Evolutionary conservation across 2,329 filamentous ascomycete species (phyloP).

Genomic region (Colletotrichum noveboracense): DNA sequence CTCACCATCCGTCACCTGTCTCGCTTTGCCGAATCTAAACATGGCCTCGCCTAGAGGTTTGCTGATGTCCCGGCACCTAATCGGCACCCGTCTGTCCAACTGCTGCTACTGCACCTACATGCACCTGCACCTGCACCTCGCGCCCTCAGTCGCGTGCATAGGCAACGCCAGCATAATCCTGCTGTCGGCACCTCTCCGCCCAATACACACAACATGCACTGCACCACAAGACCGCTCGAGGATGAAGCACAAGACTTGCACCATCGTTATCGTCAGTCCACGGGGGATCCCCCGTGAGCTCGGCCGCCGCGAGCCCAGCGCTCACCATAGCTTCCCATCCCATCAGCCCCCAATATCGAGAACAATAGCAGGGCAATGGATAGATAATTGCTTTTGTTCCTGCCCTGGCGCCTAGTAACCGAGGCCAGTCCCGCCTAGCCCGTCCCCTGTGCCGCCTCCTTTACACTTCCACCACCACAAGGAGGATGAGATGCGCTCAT

Average conservation of each 20-base stretch:
- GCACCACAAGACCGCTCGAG: neutral
- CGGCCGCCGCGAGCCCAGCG: neutral
- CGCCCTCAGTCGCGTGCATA: slow-evolving; percentile 1
- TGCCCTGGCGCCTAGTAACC: neutral
- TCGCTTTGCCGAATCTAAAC: neutral
- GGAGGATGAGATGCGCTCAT: neutral
- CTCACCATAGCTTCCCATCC: neutral
- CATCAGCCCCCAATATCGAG: neutral
- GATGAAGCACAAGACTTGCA: neutral
- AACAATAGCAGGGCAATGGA: neutral
- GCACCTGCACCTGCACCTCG: neutral
- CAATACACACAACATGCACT: neutral
- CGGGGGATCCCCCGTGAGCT: neutral
- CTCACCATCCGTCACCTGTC: slow-evolving; percentile 11
- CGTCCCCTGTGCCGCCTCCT: slow-evolving; percentile 1
- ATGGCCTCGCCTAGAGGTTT: neutral
- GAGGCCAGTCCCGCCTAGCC: neutral
- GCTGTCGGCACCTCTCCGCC: neutral
- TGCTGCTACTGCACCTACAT: neutral
- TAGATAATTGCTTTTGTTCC: neutral
- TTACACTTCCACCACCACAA: neutral
- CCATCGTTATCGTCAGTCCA: neutral
- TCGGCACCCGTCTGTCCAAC: neutral
- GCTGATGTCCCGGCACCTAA: slow-evolving; percentile 5
- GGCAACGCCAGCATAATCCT: neutral